Percentiles rank a stretch among this genome's conserved stretches.
Evolutionary conservation across 1,139 yeast genomes (phyloP).

Genomic region (Diutina neorugosa): DNA sequence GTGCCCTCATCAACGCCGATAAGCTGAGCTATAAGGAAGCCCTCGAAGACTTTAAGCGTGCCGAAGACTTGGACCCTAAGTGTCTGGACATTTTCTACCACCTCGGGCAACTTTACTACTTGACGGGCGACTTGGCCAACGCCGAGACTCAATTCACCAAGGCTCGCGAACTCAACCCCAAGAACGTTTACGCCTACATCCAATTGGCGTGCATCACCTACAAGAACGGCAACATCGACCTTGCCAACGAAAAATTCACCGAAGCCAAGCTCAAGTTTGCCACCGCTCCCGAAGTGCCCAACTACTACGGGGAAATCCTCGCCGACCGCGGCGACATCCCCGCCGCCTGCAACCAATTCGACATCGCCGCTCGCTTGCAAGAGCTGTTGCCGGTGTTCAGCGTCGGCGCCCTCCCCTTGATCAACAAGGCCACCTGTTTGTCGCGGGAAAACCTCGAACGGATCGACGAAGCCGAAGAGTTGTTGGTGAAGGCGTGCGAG

Average conservation of each 20-base stretch:
- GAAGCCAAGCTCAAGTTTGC: conserved; percentile 73
- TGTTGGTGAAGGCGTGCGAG: conserved; percentile 67
- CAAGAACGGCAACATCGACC: conserved; percentile 56
- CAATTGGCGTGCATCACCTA: conserved; percentile 90
- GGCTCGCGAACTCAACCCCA: conserved; percentile 62
- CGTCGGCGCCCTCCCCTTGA: conserved; percentile 82
- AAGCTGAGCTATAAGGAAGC: conserved; percentile 53
- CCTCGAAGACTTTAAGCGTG: conserved; percentile 58
- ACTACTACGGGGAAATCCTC: conserved; percentile 89
- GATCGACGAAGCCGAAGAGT: conserved; percentile 49
- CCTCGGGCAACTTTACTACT: conserved; percentile 83
- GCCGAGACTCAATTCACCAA: conserved; percentile 71
- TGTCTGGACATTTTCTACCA: conserved; percentile 86
- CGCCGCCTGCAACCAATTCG: conserved; percentile 76
- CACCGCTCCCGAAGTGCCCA: conserved; percentile 82
- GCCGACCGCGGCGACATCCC: conserved; percentile 67
- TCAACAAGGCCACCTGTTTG: conserved; percentile 76
- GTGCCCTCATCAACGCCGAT: conserved; percentile 82
- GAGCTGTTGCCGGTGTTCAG: conserved; percentile 45
- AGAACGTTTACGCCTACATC: conserved; percentile 74
- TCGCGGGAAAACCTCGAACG: conserved; percentile 45
- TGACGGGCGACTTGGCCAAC: conserved; percentile 59
- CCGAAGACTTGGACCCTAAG: conserved; percentile 55
- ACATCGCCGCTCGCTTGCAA: conserved; percentile 76
- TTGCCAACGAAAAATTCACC: conserved; percentile 56